Evolutionary conservation across 768 basidiomycete genomes (phyloP).

Genomic region (Cantharellus anzutake): DNA sequence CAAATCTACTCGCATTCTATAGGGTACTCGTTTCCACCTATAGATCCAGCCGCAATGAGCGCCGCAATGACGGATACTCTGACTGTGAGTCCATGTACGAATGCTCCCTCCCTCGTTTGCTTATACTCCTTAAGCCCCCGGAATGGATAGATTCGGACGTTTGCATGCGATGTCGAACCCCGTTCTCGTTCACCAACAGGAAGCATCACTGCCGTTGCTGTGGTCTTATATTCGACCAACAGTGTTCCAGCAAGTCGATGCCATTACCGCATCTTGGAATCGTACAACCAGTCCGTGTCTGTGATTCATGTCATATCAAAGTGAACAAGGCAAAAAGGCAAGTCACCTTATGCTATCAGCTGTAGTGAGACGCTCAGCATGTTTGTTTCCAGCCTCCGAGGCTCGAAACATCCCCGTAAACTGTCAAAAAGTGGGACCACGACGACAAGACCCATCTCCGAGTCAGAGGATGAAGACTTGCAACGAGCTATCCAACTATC

Average conservation of each 20-base stretch:
- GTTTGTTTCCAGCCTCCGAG: too few relatives aligned
- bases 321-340: constrained; percentile 30
- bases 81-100: constrained; percentile 24
- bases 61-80: constrained; percentile 81
- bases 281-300: constrained; percentile 79
- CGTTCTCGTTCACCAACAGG: constrained; percentile 88
- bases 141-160: constrained; percentile 96
- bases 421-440: background rate
- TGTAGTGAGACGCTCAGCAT: too few relatives aligned
- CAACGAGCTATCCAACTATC: constrained; percentile 88
- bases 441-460: constrained; percentile 24
- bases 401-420: background rate
- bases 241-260: constrained; percentile 71
- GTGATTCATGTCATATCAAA: constrained; percentile 77
- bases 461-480: constrained; percentile 67
- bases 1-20: background rate
- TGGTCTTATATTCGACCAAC: constrained; percentile 89
- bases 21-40: constrained; percentile 78
- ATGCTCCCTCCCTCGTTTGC: background rate
- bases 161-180: constrained; percentile 77
- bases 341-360: too few relatives aligned
- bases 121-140: constrained; percentile 28
- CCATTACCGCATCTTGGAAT: constrained; percentile 89
- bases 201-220: constrained; percentile 99
- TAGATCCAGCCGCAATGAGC: constrained; percentile 45